These are phyloP conservation scores for Myxozyma nipponensis DNA, from an alignment of 805 yeast genomes.

Conservation along the genomic window DNA sequence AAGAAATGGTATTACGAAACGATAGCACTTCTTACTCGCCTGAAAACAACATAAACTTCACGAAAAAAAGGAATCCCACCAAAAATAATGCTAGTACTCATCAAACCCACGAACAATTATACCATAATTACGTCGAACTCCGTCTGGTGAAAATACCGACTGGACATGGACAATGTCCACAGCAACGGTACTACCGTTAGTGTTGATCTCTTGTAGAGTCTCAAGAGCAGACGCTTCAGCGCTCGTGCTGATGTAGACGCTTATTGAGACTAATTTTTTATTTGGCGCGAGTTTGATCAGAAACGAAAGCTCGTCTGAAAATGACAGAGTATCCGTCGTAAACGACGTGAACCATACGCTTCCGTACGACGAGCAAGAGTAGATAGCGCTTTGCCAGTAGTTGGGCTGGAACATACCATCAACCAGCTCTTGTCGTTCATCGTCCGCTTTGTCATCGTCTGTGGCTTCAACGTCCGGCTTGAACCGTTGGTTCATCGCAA, in stretches of 20 bases:
- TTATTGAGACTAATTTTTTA: not conserved
- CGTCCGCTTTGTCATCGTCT: conserved; percentile 40
- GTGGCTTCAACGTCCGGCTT: conserved; percentile 27
- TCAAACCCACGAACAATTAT: not conserved
- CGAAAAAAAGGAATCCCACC: not conserved
- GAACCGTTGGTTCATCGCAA: conserved; percentile 43
- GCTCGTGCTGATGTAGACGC: not conserved
- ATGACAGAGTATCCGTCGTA: not conserved
- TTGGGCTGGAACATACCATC: conserved; percentile 24
- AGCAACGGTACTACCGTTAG: not conserved
- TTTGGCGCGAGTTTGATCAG: not conserved
- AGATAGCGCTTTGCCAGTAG: not conserved
- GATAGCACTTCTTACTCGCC: not conserved
- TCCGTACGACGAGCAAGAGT: conserved; percentile 1
- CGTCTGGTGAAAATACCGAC: not conserved
- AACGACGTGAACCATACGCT: not conserved
- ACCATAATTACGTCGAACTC: conserved; percentile 1
- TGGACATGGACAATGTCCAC: conserved; percentile 3
- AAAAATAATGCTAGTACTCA: not conserved
- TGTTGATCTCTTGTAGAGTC: not conserved
- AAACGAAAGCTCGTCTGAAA: not conserved
- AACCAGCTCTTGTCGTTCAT: conserved; percentile 38
- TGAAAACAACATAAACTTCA: not conserved
- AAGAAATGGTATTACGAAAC: not conserved
- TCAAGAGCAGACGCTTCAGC: not conserved